These are phyloP conservation scores for Neofusicoccum cordaticola DNA, from an alignment of 2,329 filamentous ascomycete species.

Conservation along the genomic window DNA sequence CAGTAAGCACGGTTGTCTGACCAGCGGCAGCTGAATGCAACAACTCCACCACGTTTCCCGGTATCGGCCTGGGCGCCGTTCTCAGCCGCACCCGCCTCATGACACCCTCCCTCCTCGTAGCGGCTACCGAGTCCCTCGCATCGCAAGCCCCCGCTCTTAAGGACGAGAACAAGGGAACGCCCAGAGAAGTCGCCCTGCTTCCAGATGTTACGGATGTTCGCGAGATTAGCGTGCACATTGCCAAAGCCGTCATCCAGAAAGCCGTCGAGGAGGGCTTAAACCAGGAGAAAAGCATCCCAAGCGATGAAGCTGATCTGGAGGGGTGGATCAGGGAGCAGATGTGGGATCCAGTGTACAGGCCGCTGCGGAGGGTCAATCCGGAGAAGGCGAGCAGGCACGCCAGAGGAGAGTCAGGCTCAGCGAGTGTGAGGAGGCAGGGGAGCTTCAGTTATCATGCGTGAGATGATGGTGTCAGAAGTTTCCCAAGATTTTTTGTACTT, in stretches of 20 bases:
- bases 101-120: constrained; percentile 77
- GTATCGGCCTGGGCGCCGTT: constrained; percentile 77
- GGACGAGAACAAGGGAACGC: constrained; percentile 46
- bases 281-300: constrained; percentile 63
- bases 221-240: constrained; percentile 74
- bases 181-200: constrained; percentile 57
- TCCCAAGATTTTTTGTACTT: too few species aligned
- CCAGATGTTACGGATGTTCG: constrained; percentile 74
- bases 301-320: constrained; percentile 55
- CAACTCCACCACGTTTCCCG: constrained; percentile 81
- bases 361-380: constrained; percentile 56
- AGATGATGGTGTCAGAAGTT: too few species aligned
- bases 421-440: constrained; percentile 29
- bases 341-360: constrained; percentile 71
- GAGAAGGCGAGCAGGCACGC: constrained; percentile 56
- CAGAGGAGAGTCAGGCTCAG: constrained; percentile 54
- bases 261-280: constrained; percentile 69
- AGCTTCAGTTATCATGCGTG: neutral
- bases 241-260: constrained; percentile 68
- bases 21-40: constrained; percentile 70
- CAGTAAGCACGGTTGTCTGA: too few species aligned
- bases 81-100: constrained; percentile 65
- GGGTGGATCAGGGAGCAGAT: constrained; percentile 76
- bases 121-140: constrained; percentile 71
- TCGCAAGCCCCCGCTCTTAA: constrained; percentile 67